phyloP scores from a whole-genome alignment of 768 basidiomycete species.

The Hygrocybe punicea region DNA sequence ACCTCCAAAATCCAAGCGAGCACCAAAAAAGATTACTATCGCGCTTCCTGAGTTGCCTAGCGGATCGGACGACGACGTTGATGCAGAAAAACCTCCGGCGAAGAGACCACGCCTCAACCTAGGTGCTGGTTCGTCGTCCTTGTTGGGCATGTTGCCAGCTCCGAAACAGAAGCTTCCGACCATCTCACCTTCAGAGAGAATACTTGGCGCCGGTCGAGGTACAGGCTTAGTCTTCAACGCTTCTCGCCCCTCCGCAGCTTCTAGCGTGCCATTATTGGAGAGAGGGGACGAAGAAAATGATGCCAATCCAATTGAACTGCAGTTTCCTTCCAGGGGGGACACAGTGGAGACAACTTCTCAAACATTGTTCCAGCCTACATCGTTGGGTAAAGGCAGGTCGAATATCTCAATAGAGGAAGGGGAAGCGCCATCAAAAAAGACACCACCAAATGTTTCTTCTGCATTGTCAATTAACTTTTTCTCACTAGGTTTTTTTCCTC shows the following conservation, averaged over 20 bases:
- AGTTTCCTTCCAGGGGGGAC: too few species aligned
- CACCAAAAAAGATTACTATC: constrained; percentile 59
- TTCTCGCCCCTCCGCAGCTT: constrained; percentile 14
- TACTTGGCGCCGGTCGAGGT: constrained; percentile 62
- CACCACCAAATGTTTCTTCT: constrained; percentile 6
- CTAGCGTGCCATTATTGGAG: constrained; percentile 1
- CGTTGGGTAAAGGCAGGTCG: constrained; percentile 51
- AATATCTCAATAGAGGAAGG: constrained; percentile 55
- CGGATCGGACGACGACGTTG: constrained; percentile 36
- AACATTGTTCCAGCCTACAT: constrained; percentile 52
- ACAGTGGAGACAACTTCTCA: too few species aligned
- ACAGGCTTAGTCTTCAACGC: constrained; percentile 61
- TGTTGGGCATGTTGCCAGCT: constrained; percentile 71
- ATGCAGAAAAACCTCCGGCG: constrained; percentile 49
- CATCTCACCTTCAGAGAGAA: constrained; percentile 44
- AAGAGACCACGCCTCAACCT: constrained; percentile 55
- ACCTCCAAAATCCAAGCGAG: constrained; percentile 34
- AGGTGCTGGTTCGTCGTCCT: constrained; percentile 59
- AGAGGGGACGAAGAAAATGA: neutral
- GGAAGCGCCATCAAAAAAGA: constrained; percentile 12
- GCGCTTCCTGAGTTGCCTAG: constrained; percentile 47
- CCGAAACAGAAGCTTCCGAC: constrained; percentile 57
- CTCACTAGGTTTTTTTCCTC: constrained; percentile 49
- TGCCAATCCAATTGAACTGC: constrained; percentile 3
- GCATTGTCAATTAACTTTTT: constrained; percentile 62